Evolutionary conservation across 2,329 filamentous ascomycete species (phyloP).

Genomic region (Waltergamsia citrina): DNA sequence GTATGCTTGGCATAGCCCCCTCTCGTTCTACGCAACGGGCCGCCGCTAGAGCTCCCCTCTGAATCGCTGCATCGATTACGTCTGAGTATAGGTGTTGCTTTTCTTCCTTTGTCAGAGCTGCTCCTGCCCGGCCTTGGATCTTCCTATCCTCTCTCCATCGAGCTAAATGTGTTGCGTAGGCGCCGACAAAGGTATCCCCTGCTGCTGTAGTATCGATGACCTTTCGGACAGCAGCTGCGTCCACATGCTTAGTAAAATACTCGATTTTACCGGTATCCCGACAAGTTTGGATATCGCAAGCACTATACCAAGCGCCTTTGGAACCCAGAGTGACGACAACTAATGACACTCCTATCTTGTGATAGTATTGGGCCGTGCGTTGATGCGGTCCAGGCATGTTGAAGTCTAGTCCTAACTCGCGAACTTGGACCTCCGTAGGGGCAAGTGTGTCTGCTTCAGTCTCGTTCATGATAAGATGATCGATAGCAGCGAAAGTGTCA

Average conservation of each 20-base stretch:
- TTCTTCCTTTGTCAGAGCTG: neutral
- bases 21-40: neutral
- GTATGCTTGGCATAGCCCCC: neutral
- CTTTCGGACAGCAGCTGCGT: neutral
- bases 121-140: neutral
- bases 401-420: too few relatives aligned
- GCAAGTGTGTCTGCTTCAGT: neutral
- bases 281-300: too few relatives aligned
- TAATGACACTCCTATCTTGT: neutral
- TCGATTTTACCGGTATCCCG: too few relatives aligned
- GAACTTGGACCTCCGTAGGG: neutral
- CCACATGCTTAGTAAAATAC: neutral
- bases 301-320: slow-evolving; percentile 1
- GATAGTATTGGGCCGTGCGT: neutral
- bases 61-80: neutral
- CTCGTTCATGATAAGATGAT: slow-evolving; percentile 1
- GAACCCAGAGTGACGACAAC: neutral
- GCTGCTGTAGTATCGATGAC: neutral
- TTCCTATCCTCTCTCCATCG: neutral
- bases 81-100: neutral
- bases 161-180: neutral
- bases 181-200: slow-evolving; percentile 1
- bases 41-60: neutral
- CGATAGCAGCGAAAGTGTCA: neutral
- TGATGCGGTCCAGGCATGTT: too few relatives aligned